Percentiles rank a stretch among this genome's conserved stretches.
These are phyloP conservation scores for Penicillium vulpinum DNA, from an alignment of 2,329 filamentous ascomycete genomes.

Conservation along the genomic window DNA sequence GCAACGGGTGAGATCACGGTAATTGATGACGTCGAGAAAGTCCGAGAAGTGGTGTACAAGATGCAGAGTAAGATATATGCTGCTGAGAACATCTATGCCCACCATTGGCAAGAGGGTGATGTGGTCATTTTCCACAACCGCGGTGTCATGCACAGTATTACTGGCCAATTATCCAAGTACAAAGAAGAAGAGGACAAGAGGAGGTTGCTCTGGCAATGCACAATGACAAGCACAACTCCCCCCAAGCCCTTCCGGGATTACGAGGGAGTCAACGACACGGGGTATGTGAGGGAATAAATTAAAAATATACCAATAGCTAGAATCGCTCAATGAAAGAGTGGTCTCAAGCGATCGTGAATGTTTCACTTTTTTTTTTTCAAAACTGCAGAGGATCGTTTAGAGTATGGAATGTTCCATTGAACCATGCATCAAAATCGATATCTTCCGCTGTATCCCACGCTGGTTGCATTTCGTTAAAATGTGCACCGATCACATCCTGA, in stretches of 20 bases:
- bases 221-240: constrained; percentile 11
- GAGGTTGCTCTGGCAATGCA: constrained; percentile 14
- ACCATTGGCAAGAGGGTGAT: constrained; percentile 15
- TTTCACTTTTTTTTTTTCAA: neutral
- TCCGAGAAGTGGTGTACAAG: constrained; percentile 9
- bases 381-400: constrained; percentile 10
- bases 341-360: too few relatives aligned
- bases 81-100: constrained; percentile 14
- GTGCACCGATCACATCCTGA: constrained; percentile 11
- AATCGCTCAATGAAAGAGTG: neutral
- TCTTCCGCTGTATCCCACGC: constrained; percentile 22
- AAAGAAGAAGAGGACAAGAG: constrained; percentile 11
- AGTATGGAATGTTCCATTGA: constrained; percentile 26
- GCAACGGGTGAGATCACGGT: constrained; percentile 7
- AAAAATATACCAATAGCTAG: neutral
- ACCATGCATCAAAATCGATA: constrained; percentile 29
- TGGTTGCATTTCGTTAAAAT: constrained; percentile 21
- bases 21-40: constrained; percentile 10
- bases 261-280: constrained; percentile 7
- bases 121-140: constrained; percentile 16
- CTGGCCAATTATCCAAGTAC: constrained; percentile 11
- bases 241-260: constrained; percentile 9
- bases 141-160: constrained; percentile 16
- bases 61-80: constrained; percentile 16
- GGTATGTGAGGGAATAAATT: constrained; percentile 1